These are phyloP conservation scores for Veloporphyrellus conicus DNA, from an alignment of 1,284 basidiomycete species.

Conservation along the genomic window DNA sequence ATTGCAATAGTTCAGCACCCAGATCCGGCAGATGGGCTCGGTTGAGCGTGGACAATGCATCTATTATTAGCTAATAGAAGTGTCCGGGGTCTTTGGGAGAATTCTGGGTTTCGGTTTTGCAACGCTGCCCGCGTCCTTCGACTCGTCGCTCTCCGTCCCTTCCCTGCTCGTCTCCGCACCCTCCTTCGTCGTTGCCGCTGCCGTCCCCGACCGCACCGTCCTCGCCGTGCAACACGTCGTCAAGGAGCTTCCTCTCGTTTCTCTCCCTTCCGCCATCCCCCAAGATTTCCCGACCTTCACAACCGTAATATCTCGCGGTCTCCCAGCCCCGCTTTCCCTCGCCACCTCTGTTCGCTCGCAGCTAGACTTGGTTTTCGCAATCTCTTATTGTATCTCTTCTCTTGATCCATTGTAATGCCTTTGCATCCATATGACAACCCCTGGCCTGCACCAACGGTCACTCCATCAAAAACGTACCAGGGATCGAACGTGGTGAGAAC, in stretches of 20 bases:
- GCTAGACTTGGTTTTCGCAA: constrained; percentile 21
- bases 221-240: constrained; percentile 22
- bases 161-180: constrained; percentile 22
- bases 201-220: constrained; percentile 23
- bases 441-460: constrained; percentile 39
- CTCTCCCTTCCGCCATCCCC: constrained; percentile 9
- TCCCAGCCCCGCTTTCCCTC: constrained; percentile 9
- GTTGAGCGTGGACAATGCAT: too few relatives aligned
- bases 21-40: not conserved
- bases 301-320: constrained; percentile 20
- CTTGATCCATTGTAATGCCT: constrained; percentile 34
- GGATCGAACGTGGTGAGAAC: constrained; percentile 25
- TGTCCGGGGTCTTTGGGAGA: constrained; percentile 34
- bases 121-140: constrained; percentile 32
- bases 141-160: constrained; percentile 28
- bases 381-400: constrained; percentile 24
- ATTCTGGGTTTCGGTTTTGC: constrained; percentile 34
- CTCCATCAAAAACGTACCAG: constrained; percentile 24
- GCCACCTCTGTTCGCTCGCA: constrained; percentile 9
- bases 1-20: too few relatives aligned
- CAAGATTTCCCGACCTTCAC: not conserved
- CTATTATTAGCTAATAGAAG: constrained; percentile 19
- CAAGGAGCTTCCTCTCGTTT: constrained; percentile 20
- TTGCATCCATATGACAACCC: constrained; percentile 31
- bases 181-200: constrained; percentile 18